Base-by-base conservation (phyloP, 129 eudicot species). In the Flaveria linearis region DNA sequence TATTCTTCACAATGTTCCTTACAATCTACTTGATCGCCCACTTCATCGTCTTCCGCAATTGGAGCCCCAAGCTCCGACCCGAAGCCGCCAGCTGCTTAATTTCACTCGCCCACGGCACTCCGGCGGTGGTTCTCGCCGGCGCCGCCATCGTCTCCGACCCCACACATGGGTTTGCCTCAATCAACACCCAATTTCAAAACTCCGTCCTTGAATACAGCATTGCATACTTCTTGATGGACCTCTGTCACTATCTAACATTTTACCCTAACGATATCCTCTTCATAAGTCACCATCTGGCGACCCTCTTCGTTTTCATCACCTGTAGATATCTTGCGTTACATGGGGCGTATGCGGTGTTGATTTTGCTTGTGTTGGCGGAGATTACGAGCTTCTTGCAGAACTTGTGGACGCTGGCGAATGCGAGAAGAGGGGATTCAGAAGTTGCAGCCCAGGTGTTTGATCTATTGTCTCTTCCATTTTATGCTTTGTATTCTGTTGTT, bases 31-130 rank as follows among this genome's bases (percentile, higher is more conserved):
- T 86, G 18, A 16, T 56, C 8, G 89, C 95, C 45, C 86, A 87
- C 74, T 86, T 86, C 77, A 5, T 85, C 13, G 65, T 93, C 25
- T 90, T 93, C 84, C 86, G 83, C 8, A 69, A 68, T 4, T 93
- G 98, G 98, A 68, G 78, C 76, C 84, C 87, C 7, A 88, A 93
- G 51, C 85, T 82, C 84, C 92, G 95, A 22, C 97, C 96, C 20
- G 96, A 90, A 79, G 95, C 98, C 23, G 80, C 98, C 25, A 90
- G 97, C 84, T 93, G 98, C 79, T 51, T 82, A 6, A 93, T 90
- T 75, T 93, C 98, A 17, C 76, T 82, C 15, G 75, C 86, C 51
- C 98, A 93, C 63, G 97, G 98, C 78, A 85, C 98, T n/a, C 98
- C 98, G 1, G 98, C 97, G 5, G 89, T 69, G 1, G 68, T 93